Base-by-base conservation (phyloP, 179 eudicot genomes). In the Beta lomatogona region DNA sequence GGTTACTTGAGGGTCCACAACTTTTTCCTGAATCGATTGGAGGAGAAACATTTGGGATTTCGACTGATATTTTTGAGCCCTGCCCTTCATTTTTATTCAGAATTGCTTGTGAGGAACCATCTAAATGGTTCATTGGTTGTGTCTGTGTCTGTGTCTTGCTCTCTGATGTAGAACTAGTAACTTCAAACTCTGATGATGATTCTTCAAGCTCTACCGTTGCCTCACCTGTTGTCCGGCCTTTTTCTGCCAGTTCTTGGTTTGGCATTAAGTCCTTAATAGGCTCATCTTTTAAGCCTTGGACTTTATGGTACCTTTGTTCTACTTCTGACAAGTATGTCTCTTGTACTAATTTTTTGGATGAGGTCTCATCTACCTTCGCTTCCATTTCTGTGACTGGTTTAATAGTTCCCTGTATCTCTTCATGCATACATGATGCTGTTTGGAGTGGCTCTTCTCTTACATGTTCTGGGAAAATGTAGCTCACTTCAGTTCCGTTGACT, bases 391-490 rank as follows among this genome's bases (percentile, higher is more conserved):
- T 9, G 45, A 64, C 54, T 53, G 36, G 9, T 31, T 46, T 53
- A 50, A 50, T 12, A n/a, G 77, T 45, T 77, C 63, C 57, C 4
- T 77, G 44, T 61, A 16, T 36, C 76, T 70, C 63, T 6, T 60
- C 28, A 52, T 48, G 57, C 80, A 69, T 67, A 69, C n/a, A 58
- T 57, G 75, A 55, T 54, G 15, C n/a, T 45, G 28, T 65, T 25
- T 75, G 54, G 44, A 50, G 57, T 76, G 28, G 44, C 19, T 81
- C 83, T 14, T 81, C 70, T 45, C 22, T 19, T 46, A 66, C 83
- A 75, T 75, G 57, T 57, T 22, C 83, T 31, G 4, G 70, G 79
- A 59, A 19, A 22, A 68, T 81, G 58, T 76, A 69, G 61, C 60
- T 81, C n/a, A 75, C 80, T 14, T 75, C 69, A 9, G 77, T n/a